Conservation (phyloP, 768 basidiomycete genomes). For the Termitomyces sp. region DNA sequence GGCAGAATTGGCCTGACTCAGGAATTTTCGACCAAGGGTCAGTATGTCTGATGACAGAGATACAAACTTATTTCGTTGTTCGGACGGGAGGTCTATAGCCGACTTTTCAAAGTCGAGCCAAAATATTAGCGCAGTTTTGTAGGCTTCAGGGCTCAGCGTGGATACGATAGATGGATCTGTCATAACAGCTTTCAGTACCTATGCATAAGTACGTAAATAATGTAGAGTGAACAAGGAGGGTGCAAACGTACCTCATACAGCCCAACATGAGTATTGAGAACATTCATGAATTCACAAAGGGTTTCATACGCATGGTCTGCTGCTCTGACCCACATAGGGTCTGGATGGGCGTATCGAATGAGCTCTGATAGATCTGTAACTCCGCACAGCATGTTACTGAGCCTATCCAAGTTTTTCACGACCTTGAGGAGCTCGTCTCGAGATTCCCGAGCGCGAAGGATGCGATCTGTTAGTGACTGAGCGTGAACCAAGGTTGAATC, state of each 20-base stretch:
- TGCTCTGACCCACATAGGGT: conserved; percentile 73
- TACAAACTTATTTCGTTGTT: conserved; percentile 77
- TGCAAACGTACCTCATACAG: conserved; percentile 71
- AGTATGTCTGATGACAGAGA: conserved; percentile 86
- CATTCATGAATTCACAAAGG: conserved; percentile 96
- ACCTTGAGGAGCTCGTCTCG: conserved; percentile 74
- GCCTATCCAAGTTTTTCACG: conserved; percentile 92
- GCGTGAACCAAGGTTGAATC: conserved; percentile 78
- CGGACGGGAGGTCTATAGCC: conserved; percentile 81
- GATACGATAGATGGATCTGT: conserved; percentile 61
- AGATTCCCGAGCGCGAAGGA: conserved; percentile 67
- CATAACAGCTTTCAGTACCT: conserved; percentile 71
- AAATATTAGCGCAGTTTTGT: conserved; percentile 87
- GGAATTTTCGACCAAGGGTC: conserved; percentile 80
- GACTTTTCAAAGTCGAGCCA: conserved; percentile 98
- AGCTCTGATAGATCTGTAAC: conserved; percentile 97
- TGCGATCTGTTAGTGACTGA: conserved; percentile 76
- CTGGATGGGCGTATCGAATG: conserved; percentile 90
- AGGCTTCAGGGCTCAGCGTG: conserved; percentile 67
- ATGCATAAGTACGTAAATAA: conserved; percentile 15
- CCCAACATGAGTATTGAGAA: conserved; percentile 88
- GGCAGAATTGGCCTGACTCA: conserved; percentile 57
- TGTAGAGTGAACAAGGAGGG: conserved; percentile 4
- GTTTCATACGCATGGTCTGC: conserved; percentile 87
- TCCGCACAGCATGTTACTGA: conserved; percentile 93